Percentiles rank a stretch among this genome's conserved stretches.
These are phyloP conservation scores for Acacia melanoxylon DNA, from an alignment of 306 rosid genomes.

Conservation along the genomic window DNA sequence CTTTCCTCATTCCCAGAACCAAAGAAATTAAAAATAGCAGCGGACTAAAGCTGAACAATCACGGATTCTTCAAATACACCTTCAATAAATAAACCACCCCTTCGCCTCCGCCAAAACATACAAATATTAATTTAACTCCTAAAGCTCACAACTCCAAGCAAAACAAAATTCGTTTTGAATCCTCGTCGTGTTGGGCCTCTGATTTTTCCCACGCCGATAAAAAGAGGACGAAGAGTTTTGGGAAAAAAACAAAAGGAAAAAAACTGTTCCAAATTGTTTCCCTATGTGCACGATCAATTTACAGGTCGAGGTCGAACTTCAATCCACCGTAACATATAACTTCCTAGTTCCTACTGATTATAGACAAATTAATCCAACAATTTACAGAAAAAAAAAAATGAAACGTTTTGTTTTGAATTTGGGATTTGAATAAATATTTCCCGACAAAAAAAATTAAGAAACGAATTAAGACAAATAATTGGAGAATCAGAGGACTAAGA, in stretches of 20 bases:
- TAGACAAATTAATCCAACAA: constrained; percentile 24
- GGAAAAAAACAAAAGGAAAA: not conserved
- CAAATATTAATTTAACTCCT: constrained; percentile 30
- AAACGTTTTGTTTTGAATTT: constrained; percentile 7
- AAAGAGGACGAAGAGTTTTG: not conserved
- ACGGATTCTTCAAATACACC: constrained; percentile 45
- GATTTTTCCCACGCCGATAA: not conserved
- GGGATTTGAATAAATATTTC: not conserved
- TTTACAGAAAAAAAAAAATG: constrained; percentile 11
- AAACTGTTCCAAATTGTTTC: not conserved
- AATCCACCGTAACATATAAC: not conserved
- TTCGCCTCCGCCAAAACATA: constrained; percentile 37
- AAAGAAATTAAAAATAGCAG: constrained; percentile 39
- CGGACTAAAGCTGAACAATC: constrained; percentile 41
- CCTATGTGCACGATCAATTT: constrained; percentile 16
- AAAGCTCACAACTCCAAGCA: not conserved
- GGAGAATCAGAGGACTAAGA: constrained; percentile 8
- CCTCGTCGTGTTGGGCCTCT: constrained; percentile 30
- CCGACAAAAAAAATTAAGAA: constrained; percentile 1
- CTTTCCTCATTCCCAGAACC: constrained; percentile 78
- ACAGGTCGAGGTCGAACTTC: not conserved
- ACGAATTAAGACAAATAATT: constrained; percentile 31
- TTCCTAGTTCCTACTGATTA: constrained; percentile 1
- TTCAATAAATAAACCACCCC: constrained; percentile 31
- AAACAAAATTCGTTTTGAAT: constrained; percentile 26